Conservation (phyloP, 2,329 filamentous ascomycete species). For the Scleromitrula shiraiana region DNA sequence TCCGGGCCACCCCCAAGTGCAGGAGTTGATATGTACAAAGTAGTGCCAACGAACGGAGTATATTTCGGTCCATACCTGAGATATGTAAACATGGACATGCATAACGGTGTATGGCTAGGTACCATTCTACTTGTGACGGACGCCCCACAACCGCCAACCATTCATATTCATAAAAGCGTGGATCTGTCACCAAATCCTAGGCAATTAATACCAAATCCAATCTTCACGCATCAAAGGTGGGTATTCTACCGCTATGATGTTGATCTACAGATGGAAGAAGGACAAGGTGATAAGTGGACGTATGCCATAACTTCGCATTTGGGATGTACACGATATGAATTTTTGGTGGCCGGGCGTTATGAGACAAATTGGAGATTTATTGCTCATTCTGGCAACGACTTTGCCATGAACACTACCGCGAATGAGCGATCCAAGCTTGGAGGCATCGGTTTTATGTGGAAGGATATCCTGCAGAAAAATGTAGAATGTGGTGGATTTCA, state of each 20-base stretch:
- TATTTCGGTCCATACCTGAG: slow-evolving; percentile 96
- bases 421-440: slow-evolving; percentile 80
- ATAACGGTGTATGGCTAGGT: slow-evolving; percentile 82
- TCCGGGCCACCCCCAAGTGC: slow-evolving; percentile 80
- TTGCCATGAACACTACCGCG: slow-evolving; percentile 77
- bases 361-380: slow-evolving; percentile 95
- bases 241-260: slow-evolving; percentile 93
- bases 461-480: slow-evolving; percentile 95
- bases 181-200: slow-evolving; percentile 90
- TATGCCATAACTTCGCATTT: slow-evolving; percentile 96
- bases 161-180: slow-evolving; percentile 84
- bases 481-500: slow-evolving; percentile 95
- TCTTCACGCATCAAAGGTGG: slow-evolving; percentile 88
- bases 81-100: slow-evolving; percentile 95
- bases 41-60: slow-evolving; percentile 88
- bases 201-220: slow-evolving; percentile 73
- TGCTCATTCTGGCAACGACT: slow-evolving; percentile 93
- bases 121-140: slow-evolving; percentile 93
- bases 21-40: slow-evolving; percentile 89
- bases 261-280: slow-evolving; percentile 82
- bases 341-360: slow-evolving; percentile 81
- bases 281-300: slow-evolving; percentile 78
- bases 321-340: slow-evolving; percentile 97
- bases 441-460: slow-evolving; percentile 95
- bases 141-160: slow-evolving; percentile 83